Base-by-base conservation (phyloP, 768 basidiomycete genomes). In the Termitomyces eurrhizus region DNA sequence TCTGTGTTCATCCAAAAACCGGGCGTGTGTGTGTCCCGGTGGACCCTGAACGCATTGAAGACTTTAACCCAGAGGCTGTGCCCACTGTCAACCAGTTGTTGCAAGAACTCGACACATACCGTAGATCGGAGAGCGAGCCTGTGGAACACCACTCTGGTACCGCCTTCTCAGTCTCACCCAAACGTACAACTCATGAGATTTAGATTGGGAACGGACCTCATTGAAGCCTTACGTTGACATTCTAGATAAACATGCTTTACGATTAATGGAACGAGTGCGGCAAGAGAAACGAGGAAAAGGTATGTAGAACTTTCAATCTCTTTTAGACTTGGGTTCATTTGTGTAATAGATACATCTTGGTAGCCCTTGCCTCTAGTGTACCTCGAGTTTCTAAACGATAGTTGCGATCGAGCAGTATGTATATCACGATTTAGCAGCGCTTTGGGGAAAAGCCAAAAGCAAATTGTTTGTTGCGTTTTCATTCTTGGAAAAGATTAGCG, bases 1-100 rank as follows among this genome's bases (percentile, higher is more conserved):
- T 99, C 74, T 97, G 95, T 70, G 79, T 98, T 0, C 97, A 99
- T 73, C 97, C 97, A 0, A 92, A 92, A 64, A 99, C 97, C 2
- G 97, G 96, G 1, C 85, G 94, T 35, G 86, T 99, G 9, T 99
- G 96, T 70, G 92, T 99, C 2, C 97, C 96, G 1, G 80, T 98
- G 18, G 90, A 96, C 68, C 89, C 94, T 4, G 74, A 74, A 37
- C 71, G 74, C 36, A 83, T 98, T 35, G 86, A 93, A 57, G 77
- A 82, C 1, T 99, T 98, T 68, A 86, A 96, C 69, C 97, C 95
- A 0, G 85, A 82, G 56, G 70, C 67, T 1, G 96, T 98, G 5
- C 97, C 97, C 0, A 98, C 94, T 0, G 88, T 96, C 7, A 80
- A 81, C 4, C 87, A 92, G 69, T 79, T 98, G n/a, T 72, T 98